Evolutionary conservation across 371 early-diverging fungal genomes (phyloP).

Genomic region (Mortierella sp.): DNA sequence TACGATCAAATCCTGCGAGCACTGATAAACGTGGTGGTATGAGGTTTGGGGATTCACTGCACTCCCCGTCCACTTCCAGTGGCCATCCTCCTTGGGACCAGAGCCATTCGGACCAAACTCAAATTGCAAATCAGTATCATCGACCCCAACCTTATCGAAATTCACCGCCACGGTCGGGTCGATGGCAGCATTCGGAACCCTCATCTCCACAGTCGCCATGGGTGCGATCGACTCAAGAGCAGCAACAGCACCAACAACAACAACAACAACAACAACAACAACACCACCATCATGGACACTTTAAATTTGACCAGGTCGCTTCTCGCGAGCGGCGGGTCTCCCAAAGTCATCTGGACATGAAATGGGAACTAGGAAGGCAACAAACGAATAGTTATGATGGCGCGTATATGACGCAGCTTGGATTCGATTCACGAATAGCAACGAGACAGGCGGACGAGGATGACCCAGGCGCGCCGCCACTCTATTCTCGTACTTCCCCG

Average conservation of each 20-base stretch:
- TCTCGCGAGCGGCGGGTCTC: neutral
- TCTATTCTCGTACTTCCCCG: no score
- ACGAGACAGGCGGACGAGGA: no score
- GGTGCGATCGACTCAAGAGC: conserved; percentile 3
- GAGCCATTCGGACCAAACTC: no score
- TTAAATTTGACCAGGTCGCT: neutral
- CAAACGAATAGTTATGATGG: conserved; percentile 1
- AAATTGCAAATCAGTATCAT: no score
- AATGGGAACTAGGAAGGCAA: conserved; percentile 22
- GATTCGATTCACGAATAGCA: neutral
- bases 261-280: conserved; percentile 7
- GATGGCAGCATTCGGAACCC: neutral
- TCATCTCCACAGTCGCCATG: neutral
- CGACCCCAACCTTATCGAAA: neutral
- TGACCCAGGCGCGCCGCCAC: no score
- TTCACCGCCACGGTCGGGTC: neutral
- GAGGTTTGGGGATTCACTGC: no score
- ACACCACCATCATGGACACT: neutral
- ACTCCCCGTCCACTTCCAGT: no score
- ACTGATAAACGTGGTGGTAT: no score
- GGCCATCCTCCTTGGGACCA: no score
- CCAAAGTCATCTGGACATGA: neutral
- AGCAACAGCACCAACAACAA: neutral
- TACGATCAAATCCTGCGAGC: no score
- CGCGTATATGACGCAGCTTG: neutral